Evolutionary conservation across 805 yeast species (phyloP), one percentile per base, ranked within the genome.

Genomic region (Metahyphopichia silvanorum): DNA sequence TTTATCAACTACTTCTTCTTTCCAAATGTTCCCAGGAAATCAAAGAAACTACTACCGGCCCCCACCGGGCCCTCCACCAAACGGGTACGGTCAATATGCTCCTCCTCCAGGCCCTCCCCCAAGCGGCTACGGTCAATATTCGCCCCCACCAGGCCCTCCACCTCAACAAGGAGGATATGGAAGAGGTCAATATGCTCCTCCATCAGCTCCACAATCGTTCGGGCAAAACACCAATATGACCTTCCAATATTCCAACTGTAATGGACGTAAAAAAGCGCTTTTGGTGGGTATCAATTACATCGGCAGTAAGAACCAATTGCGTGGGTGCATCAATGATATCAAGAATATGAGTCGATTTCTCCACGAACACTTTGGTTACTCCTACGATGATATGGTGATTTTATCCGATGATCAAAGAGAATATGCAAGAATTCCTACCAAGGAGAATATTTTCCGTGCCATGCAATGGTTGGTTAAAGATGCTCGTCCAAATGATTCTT

Each of bases 311-410:
- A 58, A 53, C 43, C 58, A 50, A 32, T 51, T 62, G 39, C 47
- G 53, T 16, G 68, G 68, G 8, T 62, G 68, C 34, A 58, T 62
- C 38, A 62, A 62, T 37, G 68, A 62, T 40, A 66, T 60, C 25
- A 60, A 60, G 43, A 62, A 59, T 40, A 57, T 62, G 66, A 46
- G 57, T 38, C 34, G 29, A 13, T 62, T 60, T 37, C 51, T 62
- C 39, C 50, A 47, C 24, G 39, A 43, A 14, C 34, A 49, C 7
- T 60, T 43, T 41, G 66, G 66, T 3, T 62, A 60, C 39, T 35
- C 43, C 14, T 55, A 54, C 52, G 66, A 62, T 16, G 64, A 62
- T 35, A 62, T 62, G 47, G 66, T 62, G 11, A 55, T 62, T 16
- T 49, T 62, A 37, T 60, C 66, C 23, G 68, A 62, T 35, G 66